Conservation (phyloP, 805 yeast genomes). For the Myxozyma melibiosi region DNA sequence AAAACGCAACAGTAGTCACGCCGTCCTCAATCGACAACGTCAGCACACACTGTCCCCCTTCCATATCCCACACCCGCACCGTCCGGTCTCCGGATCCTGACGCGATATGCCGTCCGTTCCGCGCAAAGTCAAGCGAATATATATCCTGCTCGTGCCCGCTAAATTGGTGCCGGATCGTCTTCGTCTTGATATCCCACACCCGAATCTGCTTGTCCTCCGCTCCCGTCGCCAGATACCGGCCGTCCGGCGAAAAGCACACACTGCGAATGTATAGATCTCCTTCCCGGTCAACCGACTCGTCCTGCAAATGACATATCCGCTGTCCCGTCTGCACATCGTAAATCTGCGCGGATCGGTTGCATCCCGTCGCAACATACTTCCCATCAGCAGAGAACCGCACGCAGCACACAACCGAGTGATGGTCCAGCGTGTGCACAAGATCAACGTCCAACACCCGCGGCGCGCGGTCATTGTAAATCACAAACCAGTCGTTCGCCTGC, state of each 20-base stretch:
- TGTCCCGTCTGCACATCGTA: slow-evolving; percentile 91
- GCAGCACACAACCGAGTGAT: slow-evolving; percentile 94
- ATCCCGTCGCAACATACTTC: slow-evolving; percentile 91
- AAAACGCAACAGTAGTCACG: slow-evolving; percentile 95
- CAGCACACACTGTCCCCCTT: slow-evolving; percentile 83
- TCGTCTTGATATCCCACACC: slow-evolving; percentile 90
- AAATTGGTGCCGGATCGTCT: slow-evolving; percentile 76
- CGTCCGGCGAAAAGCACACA: slow-evolving; percentile 95
- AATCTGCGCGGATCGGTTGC: slow-evolving; percentile 94
- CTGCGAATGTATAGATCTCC: slow-evolving; percentile 91
- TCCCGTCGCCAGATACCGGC: slow-evolving; percentile 89
- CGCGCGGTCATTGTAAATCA: slow-evolving; percentile 86
- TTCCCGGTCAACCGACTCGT: slow-evolving; percentile 70
- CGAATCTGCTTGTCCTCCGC: slow-evolving; percentile 77
- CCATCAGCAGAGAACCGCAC: slow-evolving; percentile 92
- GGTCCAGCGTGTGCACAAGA: slow-evolving; percentile 85
- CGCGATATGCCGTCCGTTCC: slow-evolving; percentile 88
- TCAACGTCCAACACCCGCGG: slow-evolving; percentile 79
- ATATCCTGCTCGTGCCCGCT: slow-evolving; percentile 98
- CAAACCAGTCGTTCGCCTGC: slow-evolving; percentile 81
- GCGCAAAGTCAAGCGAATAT: slow-evolving; percentile 91
- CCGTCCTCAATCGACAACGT: slow-evolving; percentile 95
- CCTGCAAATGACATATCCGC: slow-evolving; percentile 80
- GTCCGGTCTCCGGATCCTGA: slow-evolving; percentile 97
- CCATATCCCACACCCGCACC: slow-evolving; percentile 93